Evolutionary conservation across 768 basidiomycete species (phyloP).

Genomic region (Floccularia luteovirens): DNA sequence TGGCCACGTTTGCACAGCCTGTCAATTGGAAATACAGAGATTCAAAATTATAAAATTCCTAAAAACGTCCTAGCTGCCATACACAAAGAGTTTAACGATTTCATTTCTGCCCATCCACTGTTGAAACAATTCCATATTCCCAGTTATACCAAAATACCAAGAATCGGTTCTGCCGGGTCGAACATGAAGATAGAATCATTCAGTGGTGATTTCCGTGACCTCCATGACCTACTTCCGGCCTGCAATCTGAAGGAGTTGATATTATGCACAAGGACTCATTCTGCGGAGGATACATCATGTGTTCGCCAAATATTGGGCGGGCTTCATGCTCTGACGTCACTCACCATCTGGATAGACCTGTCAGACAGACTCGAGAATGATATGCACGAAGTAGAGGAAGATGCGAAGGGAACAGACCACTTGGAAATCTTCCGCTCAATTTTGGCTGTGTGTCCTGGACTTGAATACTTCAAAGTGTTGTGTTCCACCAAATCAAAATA

Average conservation of each 20-base stretch:
- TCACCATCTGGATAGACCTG: constrained; percentile 14
- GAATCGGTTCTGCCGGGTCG: constrained; percentile 7
- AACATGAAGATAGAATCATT: constrained; percentile 9
- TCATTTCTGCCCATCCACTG: constrained; percentile 10
- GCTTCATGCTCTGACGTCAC: constrained; percentile 8
- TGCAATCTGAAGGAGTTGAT: constrained; percentile 10
- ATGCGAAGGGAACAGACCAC: constrained; percentile 10
- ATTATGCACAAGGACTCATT: constrained; percentile 12
- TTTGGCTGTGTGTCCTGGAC: constrained; percentile 8
- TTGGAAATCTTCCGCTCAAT: constrained; percentile 12
- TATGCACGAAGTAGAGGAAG: background rate
- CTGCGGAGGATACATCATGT: constrained; percentile 11
- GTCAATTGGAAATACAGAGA: constrained; percentile 10
- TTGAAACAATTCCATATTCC: constrained; percentile 11
- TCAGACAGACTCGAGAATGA: constrained; percentile 3
- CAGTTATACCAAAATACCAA: constrained; percentile 8
- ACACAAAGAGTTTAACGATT: constrained; percentile 7
- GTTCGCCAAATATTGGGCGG: constrained; percentile 8
- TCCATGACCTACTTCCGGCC: constrained; percentile 7
- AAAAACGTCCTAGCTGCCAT: constrained; percentile 2
- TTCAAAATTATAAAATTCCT: constrained; percentile 8
- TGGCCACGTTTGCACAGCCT: constrained; percentile 14
- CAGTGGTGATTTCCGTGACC: constrained; percentile 11
- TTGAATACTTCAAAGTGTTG: constrained; percentile 12
- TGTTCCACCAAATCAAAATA: constrained; percentile 12